Percentiles rank a stretch among this genome's conserved stretches.
Evolutionary conservation across 805 yeast species (phyloP).

Genomic region (Yarrowia yakushimensis): DNA sequence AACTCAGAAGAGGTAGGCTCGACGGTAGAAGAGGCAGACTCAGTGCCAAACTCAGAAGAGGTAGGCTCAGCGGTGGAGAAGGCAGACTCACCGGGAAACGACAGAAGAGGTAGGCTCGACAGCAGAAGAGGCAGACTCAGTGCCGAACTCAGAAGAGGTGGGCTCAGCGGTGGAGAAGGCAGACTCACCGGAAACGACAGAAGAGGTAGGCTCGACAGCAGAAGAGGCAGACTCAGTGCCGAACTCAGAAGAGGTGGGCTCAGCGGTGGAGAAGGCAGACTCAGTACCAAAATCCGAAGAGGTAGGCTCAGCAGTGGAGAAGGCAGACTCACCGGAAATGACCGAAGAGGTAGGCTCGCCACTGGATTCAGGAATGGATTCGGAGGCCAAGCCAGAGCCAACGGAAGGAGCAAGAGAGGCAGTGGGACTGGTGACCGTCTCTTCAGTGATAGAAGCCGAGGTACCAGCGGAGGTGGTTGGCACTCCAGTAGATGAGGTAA

Average conservation of each 20-base stretch:
- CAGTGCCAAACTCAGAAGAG: not conserved
- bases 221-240: not conserved
- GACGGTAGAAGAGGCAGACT: not conserved
- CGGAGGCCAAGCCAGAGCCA: too few relatives aligned
- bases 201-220: not conserved
- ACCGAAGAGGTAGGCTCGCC: not conserved
- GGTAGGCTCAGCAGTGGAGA: not conserved
- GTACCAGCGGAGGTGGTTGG: too few relatives aligned
- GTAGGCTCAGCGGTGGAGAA: not conserved
- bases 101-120: not conserved
- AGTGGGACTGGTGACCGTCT: too few relatives aligned
- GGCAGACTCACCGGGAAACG: not conserved
- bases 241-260: not conserved
- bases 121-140: not conserved
- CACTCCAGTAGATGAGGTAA: too few relatives aligned
- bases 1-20: not conserved
- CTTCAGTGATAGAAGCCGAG: too few relatives aligned
- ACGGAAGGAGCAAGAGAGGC: too few relatives aligned
- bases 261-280: not conserved
- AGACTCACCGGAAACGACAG: not conserved
- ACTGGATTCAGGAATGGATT: not conserved
- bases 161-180: not conserved
- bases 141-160: not conserved
- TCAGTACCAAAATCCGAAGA: not conserved
- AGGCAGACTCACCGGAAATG: not conserved